Evolutionary conservation across 2,329 filamentous ascomycete genomes (phyloP), one percentile per base, ranked within the genome.

Genomic region (Intubia oerlemansii): DNA sequence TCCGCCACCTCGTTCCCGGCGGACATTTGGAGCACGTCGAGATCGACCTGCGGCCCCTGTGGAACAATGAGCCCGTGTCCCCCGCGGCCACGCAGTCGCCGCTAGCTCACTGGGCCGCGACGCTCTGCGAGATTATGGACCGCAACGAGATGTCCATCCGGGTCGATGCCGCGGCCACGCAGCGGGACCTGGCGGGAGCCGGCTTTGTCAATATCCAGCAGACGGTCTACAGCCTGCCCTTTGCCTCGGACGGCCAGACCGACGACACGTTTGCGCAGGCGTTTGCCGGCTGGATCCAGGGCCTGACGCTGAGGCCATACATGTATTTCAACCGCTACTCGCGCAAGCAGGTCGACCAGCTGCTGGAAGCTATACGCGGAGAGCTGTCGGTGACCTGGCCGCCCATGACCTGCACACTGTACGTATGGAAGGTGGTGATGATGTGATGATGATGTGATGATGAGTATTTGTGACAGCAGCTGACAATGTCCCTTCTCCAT

Each of bases 21-120:
- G 85, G 84, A 30, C 65, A 62, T 44, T 61, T 93, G 31, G 84
- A 95, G 49, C 81, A 91, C 39, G 66, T 91, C 27, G 85, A 95
- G 46, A 75, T 95, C 31, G 81, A 95, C 48, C 78, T 78, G 49
- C 57, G 64, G 27, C 80, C 81, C 12, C 67, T 67, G 76, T 69
- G 42, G 73, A 81, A 8, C 8, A n/a, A 21, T 21, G 19, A n/a
- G n/a, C 8, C 8, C 19, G 8, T 36, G 68, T 78, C 40, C 59
- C 5, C 24, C 7, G 29, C n/a, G 8, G 23, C 7, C 11, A 8
- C 8, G 18, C 11, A 15, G 18, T n/a, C 10, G 17, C 18, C 10
- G 9, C 29, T 35, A 4, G 17, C 19, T n/a, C 9, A n/a, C 27
- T 35, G 34, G 34, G 19, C 20, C 12, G 5, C 10, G 9, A 25